Evolutionary conservation across 2,329 filamentous ascomycete species (phyloP).

Genomic region (Magnaporthales sp.): DNA sequence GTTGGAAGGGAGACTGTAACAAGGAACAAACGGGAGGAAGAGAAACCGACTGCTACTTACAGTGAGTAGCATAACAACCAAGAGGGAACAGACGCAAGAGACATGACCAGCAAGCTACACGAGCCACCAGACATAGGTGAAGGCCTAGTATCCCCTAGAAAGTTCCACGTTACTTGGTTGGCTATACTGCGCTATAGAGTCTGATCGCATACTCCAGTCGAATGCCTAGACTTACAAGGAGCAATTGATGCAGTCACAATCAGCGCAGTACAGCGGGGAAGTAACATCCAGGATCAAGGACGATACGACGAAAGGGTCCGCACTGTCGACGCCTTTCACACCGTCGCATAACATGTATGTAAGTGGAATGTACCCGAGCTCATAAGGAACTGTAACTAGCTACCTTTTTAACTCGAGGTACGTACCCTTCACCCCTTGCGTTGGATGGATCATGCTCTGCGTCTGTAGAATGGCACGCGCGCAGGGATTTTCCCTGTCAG

Average conservation of each 20-base stretch:
- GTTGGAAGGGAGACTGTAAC: not conserved
- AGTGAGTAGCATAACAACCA: not conserved
- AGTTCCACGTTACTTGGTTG: not conserved
- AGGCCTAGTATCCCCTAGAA: not conserved
- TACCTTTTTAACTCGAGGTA: too few species aligned
- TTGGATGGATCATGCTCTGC: constrained; percentile 9
- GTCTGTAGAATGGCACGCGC: constrained; percentile 21
- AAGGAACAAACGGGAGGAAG: not conserved
- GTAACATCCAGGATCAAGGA: not conserved
- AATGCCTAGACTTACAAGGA: not conserved
- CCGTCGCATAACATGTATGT: not conserved
- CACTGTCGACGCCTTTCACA: not conserved
- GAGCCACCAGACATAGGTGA: not conserved
- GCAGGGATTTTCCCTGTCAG: constrained; percentile 21
- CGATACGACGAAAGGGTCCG: not conserved
- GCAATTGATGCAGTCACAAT: not conserved
- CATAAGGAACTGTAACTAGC: not conserved
- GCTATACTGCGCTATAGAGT: not conserved
- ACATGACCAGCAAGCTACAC: not conserved
- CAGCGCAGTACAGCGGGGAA: not conserved
- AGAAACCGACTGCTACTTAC: too few species aligned
- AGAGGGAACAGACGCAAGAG: not conserved
- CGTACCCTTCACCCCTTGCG: not conserved
- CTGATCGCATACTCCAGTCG: not conserved
- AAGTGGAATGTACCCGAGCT: not conserved